Base-by-base conservation (phyloP, 1,284 basidiomycete species). In the Cystobasidium sp. region DNA sequence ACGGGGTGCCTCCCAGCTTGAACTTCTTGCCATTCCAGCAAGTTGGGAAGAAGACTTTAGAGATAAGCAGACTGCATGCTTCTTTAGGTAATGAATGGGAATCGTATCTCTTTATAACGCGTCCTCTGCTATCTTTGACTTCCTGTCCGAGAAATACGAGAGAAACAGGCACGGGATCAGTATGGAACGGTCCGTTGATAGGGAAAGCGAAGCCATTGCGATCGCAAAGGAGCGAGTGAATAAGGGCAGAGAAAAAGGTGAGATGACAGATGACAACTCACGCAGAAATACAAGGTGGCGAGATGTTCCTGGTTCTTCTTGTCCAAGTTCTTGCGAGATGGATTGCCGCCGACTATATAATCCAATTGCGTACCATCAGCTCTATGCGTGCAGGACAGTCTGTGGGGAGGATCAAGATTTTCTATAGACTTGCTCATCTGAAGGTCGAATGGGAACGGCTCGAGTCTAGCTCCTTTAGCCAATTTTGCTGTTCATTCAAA, bases 21-120 rank as follows among this genome's bases (percentile, higher is more conserved):
- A 51, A 71, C 5, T 24, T 18, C 39, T 64, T 47, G 16, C 69
- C 69, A 20, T 71, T 71, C 69, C 69, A 71, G 69, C 69, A 71
- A 7, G 69, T 71, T 3, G 69, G 69, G 44, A 71, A 71, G 22
- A 47, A 64, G 12, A 37, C 55, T 37, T 71, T 71, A 31, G 47
- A 24, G 22, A 51, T 49, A 14, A 64, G 24, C 18, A 71, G 41
- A 71, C 20, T 37, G 47, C 69, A 71, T 44, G 58, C 37, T n/a
- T 63, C 49, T 7, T 39, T 71, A 12, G 69, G 69, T n/a, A 71
- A 24, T 24, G 41, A 37, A 37, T 71, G 49, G 12, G 47, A 52
- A 6, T 71, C 69, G 14, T 44, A 31, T 37, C 22, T 3, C 1
- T 20, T 53, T 5, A 37, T 53, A 8, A 53, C 55, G 24, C 39